phyloP scores from a whole-genome alignment of 371 early-diverging fungal genomes.

The Fennellomyces sp. region DNA sequence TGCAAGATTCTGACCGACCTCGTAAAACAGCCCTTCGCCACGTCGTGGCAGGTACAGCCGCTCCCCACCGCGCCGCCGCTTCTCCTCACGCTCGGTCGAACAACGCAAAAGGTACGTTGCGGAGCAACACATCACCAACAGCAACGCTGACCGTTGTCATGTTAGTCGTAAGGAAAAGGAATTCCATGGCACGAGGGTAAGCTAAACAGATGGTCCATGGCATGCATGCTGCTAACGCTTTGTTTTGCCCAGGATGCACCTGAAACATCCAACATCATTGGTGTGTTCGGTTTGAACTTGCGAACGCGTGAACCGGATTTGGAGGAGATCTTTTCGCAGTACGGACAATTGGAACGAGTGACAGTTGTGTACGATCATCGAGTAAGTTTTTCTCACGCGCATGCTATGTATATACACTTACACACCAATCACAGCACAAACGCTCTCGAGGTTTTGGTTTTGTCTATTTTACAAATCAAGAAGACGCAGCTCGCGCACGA shows the following conservation, averaged over 20 bases:
- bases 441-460: constrained; percentile 82
- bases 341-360: constrained; percentile 63
- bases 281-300: constrained; percentile 82
- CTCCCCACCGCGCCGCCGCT: constrained; percentile 21
- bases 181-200: constrained; percentile 49
- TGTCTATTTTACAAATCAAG: constrained; percentile 81
- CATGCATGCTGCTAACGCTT: no score
- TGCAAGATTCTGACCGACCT: constrained; percentile 11
- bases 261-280: constrained; percentile 66
- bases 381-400: constrained; percentile 30
- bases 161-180: constrained; percentile 39
- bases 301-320: constrained; percentile 71
- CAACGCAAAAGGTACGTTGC: constrained; percentile 17
- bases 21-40: constrained; percentile 14
- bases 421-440: constrained; percentile 4
- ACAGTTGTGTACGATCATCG: constrained; percentile 63
- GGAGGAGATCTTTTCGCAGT: constrained; percentile 68
- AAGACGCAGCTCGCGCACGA: constrained; percentile 77
- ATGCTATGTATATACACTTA: background rate
- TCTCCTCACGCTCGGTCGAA: constrained; percentile 16
- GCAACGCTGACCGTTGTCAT: no score
- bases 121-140: background rate
- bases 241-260: constrained; percentile 29
- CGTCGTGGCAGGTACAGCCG: constrained; percentile 40
- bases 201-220: background rate